Conservation (phyloP, 768 basidiomycete species). For the Rhizopogon roseolus region DNA sequence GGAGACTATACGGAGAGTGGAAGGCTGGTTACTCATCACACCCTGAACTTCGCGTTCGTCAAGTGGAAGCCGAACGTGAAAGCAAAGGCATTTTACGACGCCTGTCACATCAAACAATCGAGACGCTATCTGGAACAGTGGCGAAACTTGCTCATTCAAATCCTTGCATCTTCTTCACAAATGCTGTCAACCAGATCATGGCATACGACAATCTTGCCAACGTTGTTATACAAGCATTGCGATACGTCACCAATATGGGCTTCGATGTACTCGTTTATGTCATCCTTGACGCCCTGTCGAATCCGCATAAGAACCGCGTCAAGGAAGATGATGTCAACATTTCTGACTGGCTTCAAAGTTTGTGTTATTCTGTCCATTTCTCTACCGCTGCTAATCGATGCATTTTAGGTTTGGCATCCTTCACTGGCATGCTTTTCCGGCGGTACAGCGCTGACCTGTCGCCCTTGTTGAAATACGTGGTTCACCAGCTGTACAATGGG, state of each 20-base stretch:
- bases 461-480: constrained; percentile 83
- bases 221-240: constrained; percentile 84
- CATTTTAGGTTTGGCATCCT: constrained; percentile 76
- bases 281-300: constrained; percentile 82
- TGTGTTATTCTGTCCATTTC: constrained; percentile 27
- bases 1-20: constrained; percentile 96
- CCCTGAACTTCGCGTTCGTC: constrained; percentile 74
- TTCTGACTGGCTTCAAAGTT: constrained; percentile 90
- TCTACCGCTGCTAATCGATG: constrained; percentile 13
- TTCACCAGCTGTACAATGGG: constrained; percentile 81
- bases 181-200: constrained; percentile 91
- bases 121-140: constrained; percentile 79
- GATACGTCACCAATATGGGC: constrained; percentile 88
- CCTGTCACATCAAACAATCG: constrained; percentile 78
- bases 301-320: constrained; percentile 73
- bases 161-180: constrained; percentile 85
- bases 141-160: constrained; percentile 94
- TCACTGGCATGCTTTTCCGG: constrained; percentile 88
- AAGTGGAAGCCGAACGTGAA: constrained; percentile 81
- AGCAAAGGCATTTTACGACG: constrained; percentile 87
- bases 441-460: constrained; percentile 81
- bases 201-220: constrained; percentile 91
- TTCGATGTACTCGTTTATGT: constrained; percentile 91
- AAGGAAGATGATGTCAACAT: constrained; percentile 92
- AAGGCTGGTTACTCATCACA: constrained; percentile 69